Evolutionary conservation across 2,329 filamentous ascomycete species (phyloP), one percentile per base, ranked within the genome.

Genomic region (Aspergillus sp.): DNA sequence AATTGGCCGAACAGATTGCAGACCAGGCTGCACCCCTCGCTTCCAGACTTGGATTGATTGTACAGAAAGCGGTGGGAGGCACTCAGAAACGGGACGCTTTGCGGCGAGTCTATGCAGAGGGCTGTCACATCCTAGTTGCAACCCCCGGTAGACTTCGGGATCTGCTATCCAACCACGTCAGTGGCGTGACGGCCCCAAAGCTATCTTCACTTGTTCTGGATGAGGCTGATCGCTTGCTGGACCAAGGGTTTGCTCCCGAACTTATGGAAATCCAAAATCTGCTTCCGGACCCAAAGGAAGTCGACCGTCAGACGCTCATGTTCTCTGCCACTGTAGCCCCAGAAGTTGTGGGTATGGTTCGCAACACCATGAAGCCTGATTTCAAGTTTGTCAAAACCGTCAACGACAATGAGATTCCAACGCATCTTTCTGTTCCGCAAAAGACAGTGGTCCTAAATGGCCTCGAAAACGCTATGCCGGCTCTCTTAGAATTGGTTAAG

Each of bases 361-460:
- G 88, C 59, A 77, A 79, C 64, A 91, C 91, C 64, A 88, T 98
- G 72, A 91, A 93, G 71, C 84, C 85, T 2, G 80, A 91, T 65
- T 98, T 96, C 75, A 86, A 96, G 71, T 96, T 95, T 68, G 86
- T 97, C 59, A 90, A 93, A 74, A 96, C 91, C n/a, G 90, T 99
- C 60, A 79, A 83, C 56, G 85, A 89, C 56, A 85, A 96, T 63
- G 95, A 98, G 66, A 81, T 83, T 2, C 90, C 91, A 33, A 98
- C 95, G 3, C 95, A 98, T 74, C 83, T 91, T 61, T 84, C 84
- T 57, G 88, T 99, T 1, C 90, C 91, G 3, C 95, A 99, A 73
- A 85, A 90, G 68, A 78, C 91, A 37, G 86, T 95, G 37, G 75
- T 82, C 7, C 78, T 91, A 17, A 73, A 79, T 1, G 85, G 87